A percentile compares a stretch with the other conserved stretches of the same genome.
Evolutionary conservation across 192 early-diverging fungal genomes (phyloP).

Genomic region (Entomortierella lignicola): DNA sequence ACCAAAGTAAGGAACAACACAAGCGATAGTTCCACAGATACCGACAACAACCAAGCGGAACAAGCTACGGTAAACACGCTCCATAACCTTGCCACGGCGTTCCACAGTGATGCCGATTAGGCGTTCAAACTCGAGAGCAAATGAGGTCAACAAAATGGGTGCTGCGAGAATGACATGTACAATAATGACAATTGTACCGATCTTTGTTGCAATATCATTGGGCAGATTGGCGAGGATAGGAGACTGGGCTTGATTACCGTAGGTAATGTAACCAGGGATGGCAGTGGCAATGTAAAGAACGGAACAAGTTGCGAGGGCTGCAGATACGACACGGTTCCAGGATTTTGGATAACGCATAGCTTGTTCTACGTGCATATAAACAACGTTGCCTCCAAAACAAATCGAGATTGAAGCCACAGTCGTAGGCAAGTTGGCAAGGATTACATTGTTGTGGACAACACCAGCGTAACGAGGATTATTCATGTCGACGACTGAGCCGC

Average conservation of each 20-base stretch:
- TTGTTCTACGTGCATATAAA: slow-evolving; percentile 86
- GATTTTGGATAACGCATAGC: slow-evolving; percentile 75
- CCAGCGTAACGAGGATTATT: slow-evolving; percentile 46
- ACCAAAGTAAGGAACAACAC: slow-evolving; percentile 80
- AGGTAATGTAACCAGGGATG: slow-evolving; percentile 76
- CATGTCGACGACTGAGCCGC: slow-evolving; percentile 63
- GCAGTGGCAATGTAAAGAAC: slow-evolving; percentile 74
- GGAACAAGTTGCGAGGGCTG: slow-evolving; percentile 71
- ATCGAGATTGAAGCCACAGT: slow-evolving; percentile 84
- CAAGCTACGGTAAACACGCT: slow-evolving; percentile 62
- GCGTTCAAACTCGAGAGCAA: slow-evolving; percentile 79
- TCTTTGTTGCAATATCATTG: slow-evolving; percentile 59
- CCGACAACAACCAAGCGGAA: slow-evolving; percentile 69
- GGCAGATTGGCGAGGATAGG: slow-evolving; percentile 82
- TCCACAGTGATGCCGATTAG: slow-evolving; percentile 68
- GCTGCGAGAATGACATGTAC: slow-evolving; percentile 81
- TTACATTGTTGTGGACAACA: slow-evolving; percentile 61
- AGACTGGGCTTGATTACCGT: slow-evolving; percentile 71
- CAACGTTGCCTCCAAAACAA: slow-evolving; percentile 81
- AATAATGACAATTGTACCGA: slow-evolving; percentile 77
- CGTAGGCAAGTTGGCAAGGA: slow-evolving; percentile 73
- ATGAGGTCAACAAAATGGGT: slow-evolving; percentile 79
- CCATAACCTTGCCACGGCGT: slow-evolving; percentile 53
- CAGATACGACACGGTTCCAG: slow-evolving; percentile 73
- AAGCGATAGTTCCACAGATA: slow-evolving; percentile 62